Conservation (phyloP, 352 stramenopile species). For the Pythium monospermum region DNA sequence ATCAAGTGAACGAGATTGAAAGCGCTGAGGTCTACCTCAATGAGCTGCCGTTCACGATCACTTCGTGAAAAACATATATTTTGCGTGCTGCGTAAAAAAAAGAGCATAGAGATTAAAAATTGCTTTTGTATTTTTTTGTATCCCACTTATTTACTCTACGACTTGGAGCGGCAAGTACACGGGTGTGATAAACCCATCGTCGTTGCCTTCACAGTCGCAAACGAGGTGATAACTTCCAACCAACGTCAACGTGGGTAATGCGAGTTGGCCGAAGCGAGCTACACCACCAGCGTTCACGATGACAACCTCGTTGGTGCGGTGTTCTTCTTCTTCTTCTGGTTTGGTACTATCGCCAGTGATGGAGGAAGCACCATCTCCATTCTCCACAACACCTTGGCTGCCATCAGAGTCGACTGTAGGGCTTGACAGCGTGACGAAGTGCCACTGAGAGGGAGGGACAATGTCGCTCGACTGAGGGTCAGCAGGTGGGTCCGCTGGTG, state of each 20-base stretch:
- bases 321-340: slow-evolving; percentile 5
- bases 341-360: neutral
- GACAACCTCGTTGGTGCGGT: slow-evolving; percentile 10
- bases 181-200: slow-evolving; percentile 1
- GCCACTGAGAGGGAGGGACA: slow-evolving; percentile 12
- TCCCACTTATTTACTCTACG: neutral
- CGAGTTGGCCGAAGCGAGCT: slow-evolving; percentile 26
- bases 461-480: neutral
- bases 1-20: slow-evolving; percentile 24
- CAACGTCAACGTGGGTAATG: slow-evolving; percentile 24
- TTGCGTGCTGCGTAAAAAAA: too few relatives aligned
- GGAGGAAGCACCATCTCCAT: too few relatives aligned
- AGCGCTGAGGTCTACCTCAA: slow-evolving; percentile 30
- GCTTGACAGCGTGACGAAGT: slow-evolving; percentile 15
- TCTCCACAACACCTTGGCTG: neutral
- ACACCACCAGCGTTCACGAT: slow-evolving; percentile 18
- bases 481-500: slow-evolving; percentile 1
- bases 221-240: slow-evolving; percentile 36
- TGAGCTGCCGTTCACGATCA: slow-evolving; percentile 42
- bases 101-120: neutral
- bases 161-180: slow-evolving; percentile 3
- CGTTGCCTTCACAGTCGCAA: slow-evolving; percentile 30
- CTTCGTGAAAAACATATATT: slow-evolving; percentile 10
- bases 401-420: neutral
- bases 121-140: neutral